Percentiles rank a stretch among this genome's conserved stretches.
Conservation (phyloP, 192 early-diverging fungal species). For the Podila epicladia region DNA sequence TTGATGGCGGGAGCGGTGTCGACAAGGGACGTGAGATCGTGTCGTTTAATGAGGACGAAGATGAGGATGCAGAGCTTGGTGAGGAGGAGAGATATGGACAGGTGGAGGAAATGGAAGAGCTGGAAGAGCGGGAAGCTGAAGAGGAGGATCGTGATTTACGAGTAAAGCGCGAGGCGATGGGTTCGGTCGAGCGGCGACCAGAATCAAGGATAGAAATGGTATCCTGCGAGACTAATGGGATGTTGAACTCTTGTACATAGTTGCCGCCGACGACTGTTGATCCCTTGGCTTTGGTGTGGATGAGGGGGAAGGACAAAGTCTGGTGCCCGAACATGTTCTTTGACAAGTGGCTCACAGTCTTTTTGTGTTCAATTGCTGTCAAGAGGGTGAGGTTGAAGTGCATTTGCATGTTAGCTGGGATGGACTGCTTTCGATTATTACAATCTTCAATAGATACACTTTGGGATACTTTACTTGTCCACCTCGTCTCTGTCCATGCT, state of each 20-base stretch:
- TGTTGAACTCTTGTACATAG: conserved; percentile 32
- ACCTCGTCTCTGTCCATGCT: conserved; percentile 26
- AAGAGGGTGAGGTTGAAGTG: neutral
- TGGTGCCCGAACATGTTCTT: conserved; percentile 26
- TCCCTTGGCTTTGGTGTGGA: conserved; percentile 27
- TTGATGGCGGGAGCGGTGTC: conserved; percentile 16
- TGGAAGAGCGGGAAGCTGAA: neutral
- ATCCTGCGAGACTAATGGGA: conserved; percentile 4
- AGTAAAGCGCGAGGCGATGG: neutral
- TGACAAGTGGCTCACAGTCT: conserved; percentile 7
- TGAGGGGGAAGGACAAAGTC: conserved; percentile 25
- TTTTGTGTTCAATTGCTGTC: conserved; percentile 14
- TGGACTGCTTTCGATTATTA: neutral
- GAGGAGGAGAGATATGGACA: too few relatives aligned
- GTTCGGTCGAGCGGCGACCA: conserved; percentile 5
- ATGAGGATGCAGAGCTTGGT: neutral
- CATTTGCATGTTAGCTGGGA: neutral
- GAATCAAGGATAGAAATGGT: neutral
- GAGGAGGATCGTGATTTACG: conserved; percentile 3
- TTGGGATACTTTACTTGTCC: conserved; percentile 13
- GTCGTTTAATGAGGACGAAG: neutral
- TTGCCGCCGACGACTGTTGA: conserved; percentile 22
- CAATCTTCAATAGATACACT: too few relatives aligned
- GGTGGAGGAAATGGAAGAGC: neutral
- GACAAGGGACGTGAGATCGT: neutral